Evolutionary conservation across 371 early-diverging fungal species (phyloP).

Genomic region (Saksenaea oblongispora): DNA sequence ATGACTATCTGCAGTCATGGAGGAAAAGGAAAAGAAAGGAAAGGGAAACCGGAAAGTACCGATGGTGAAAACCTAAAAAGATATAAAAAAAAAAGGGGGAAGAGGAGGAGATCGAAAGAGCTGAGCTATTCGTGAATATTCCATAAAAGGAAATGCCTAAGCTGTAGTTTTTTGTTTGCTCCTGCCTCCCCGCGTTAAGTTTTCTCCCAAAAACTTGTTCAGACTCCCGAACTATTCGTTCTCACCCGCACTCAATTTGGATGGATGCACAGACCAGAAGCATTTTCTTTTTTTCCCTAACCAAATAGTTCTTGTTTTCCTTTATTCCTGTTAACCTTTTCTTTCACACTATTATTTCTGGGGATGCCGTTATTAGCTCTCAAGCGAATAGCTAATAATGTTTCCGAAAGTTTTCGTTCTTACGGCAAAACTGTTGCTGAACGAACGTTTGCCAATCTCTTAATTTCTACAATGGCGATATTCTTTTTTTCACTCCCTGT

Average conservation of each 20-base stretch:
- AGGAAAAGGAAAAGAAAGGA: not conserved
- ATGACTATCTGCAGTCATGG: not conserved
- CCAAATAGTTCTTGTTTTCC: no score
- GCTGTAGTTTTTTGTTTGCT: not conserved
- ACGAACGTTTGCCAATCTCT: slow-evolving; percentile 46
- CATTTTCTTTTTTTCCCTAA: not conserved
- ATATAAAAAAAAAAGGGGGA: not conserved
- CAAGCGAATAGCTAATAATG: not conserved
- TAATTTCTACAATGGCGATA: slow-evolving; percentile 44
- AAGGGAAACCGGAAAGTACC: slow-evolving; percentile 1
- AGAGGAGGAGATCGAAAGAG: not conserved
- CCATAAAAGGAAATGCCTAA: not conserved
- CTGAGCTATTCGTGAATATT: not conserved
- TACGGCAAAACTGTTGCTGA: slow-evolving; percentile 59
- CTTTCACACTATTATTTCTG: not conserved
- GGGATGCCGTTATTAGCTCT: not conserved
- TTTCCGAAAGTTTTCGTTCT: slow-evolving; percentile 40
- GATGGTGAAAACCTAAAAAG: not conserved
- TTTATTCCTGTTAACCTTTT: not conserved
- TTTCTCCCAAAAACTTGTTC: not conserved
- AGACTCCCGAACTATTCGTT: not conserved
- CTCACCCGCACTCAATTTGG: not conserved
- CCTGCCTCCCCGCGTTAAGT: not conserved
- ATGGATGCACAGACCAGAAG: slow-evolving; percentile 3
- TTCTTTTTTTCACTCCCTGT: slow-evolving; percentile 50